These are phyloP conservation scores for Rhodamnia argentea DNA, from an alignment of 345 rosid species.

Conservation along the genomic window DNA sequence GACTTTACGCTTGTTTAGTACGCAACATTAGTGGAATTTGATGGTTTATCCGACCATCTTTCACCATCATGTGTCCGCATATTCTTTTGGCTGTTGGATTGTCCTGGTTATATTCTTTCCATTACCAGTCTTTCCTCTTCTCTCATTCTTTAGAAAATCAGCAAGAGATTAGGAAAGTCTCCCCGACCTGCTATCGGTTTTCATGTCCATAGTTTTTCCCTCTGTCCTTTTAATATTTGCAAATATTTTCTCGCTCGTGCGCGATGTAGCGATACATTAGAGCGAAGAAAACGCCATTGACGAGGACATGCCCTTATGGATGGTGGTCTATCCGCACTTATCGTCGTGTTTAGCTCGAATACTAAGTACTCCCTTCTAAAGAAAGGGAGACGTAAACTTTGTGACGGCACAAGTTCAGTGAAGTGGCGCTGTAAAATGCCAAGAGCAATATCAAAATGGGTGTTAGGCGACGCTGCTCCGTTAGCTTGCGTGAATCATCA, in stretches of 20 bases:
- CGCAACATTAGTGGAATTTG: slow-evolving; percentile 1
- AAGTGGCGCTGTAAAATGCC: not conserved
- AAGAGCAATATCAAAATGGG: not conserved
- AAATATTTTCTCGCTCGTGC: not conserved
- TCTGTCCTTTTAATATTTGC: not conserved
- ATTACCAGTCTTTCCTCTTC: not conserved
- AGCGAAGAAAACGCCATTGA: not conserved
- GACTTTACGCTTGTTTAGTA: not conserved
- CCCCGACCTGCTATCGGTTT: not conserved
- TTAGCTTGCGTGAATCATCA: not conserved
- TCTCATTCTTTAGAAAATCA: not conserved
- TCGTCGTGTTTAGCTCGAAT: not conserved
- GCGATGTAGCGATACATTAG: not conserved
- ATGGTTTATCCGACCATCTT: slow-evolving; percentile 23
- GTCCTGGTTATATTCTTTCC: not conserved
- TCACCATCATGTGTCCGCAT: not conserved
- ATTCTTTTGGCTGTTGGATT: not conserved
- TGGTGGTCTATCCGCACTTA: not conserved
- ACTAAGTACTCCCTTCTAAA: not conserved
- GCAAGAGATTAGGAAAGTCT: not conserved
- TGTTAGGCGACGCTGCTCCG: not conserved
- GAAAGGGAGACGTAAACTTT: not conserved
- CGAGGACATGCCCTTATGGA: not conserved
- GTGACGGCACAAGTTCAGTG: not conserved
- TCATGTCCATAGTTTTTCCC: not conserved